phyloP scores from a whole-genome alignment of 2,329 filamentous ascomycete genomes.

The Xylariales sp. region DNA sequence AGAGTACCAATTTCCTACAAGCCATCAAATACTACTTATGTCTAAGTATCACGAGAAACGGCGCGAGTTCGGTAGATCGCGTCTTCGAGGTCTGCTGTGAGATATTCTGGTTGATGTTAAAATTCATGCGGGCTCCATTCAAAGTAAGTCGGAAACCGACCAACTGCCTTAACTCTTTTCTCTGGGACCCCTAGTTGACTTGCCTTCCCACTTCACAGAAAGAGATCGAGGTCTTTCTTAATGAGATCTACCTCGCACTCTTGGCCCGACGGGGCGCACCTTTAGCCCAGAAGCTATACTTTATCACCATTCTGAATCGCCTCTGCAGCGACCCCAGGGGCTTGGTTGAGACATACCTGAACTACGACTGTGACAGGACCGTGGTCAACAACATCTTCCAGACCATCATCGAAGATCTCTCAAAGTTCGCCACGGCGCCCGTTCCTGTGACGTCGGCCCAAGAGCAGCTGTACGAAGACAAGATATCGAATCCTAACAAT shows the following conservation, averaged over 20 bases:
- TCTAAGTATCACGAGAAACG: slow-evolving; percentile 89
- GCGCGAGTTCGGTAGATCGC: slow-evolving; percentile 82
- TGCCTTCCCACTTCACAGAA: slow-evolving; percentile 50
- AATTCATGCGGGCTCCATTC: slow-evolving; percentile 86
- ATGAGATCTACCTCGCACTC: slow-evolving; percentile 93
- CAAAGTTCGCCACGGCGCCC: slow-evolving; percentile 76
- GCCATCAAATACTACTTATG: slow-evolving; percentile 97
- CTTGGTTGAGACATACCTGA: slow-evolving; percentile 91
- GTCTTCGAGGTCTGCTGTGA: slow-evolving; percentile 96
- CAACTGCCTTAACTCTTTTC: background rate
- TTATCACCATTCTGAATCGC: slow-evolving; percentile 79
- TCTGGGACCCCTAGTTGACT: slow-evolving; percentile 12
- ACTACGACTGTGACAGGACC: slow-evolving; percentile 95
- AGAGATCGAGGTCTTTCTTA: slow-evolving; percentile 96
- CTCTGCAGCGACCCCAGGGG: slow-evolving; percentile 82
- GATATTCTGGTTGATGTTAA: slow-evolving; percentile 97
- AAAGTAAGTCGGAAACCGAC: slow-evolving; percentile 58
- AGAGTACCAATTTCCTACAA: slow-evolving; percentile 85
- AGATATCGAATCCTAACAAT: slow-evolving; percentile 56
- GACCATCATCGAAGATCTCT: slow-evolving; percentile 87
- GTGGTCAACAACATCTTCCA: slow-evolving; percentile 99
- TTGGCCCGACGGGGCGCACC: slow-evolving; percentile 84
- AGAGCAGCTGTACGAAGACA: slow-evolving; percentile 83
- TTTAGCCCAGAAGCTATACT: slow-evolving; percentile 85
- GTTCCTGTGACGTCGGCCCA: slow-evolving; percentile 70